A percentile compares a stretch with the other conserved stretches of the same genome.
Evolutionary conservation across 345 rosid genomes (phyloP).

Genomic region (Pistacia atlantica): DNA sequence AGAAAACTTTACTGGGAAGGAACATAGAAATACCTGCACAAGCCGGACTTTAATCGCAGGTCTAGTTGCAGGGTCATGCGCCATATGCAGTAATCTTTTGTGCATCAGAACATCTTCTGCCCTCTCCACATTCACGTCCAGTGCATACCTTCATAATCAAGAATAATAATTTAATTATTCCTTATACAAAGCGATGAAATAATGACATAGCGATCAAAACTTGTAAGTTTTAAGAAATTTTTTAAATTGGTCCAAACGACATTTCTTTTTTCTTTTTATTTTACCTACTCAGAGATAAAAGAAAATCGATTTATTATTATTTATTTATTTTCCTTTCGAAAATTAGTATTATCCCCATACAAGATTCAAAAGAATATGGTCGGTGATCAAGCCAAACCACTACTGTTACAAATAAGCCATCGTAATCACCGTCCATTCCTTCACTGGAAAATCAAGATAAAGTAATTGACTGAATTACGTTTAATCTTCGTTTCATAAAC

Average conservation of each 20-base stretch:
- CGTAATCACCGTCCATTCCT: constrained; percentile 10
- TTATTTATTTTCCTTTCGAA: too few relatives aligned
- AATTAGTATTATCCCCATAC: too few relatives aligned
- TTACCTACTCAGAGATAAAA: too few relatives aligned
- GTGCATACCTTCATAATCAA: constrained; percentile 47
- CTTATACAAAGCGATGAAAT: too few relatives aligned
- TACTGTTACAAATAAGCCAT: constrained; percentile 2
- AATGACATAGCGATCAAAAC: too few relatives aligned
- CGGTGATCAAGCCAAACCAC: not conserved
- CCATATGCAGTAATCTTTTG: constrained; percentile 54
- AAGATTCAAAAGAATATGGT: too few relatives aligned
- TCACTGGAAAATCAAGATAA: not conserved
- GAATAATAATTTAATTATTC: not conserved
- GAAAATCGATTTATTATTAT: too few relatives aligned
- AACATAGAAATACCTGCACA: constrained; percentile 40
- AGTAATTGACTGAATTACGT: not conserved
- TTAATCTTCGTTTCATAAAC: not conserved
- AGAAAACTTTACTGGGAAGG: not conserved
- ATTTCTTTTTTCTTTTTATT: too few relatives aligned
- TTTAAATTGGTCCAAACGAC: too few relatives aligned
- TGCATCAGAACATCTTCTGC: constrained; percentile 71
- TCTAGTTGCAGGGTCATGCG: constrained; percentile 47
- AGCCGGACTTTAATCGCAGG: constrained; percentile 70
- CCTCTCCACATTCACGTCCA: constrained; percentile 65
- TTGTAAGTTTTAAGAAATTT: too few relatives aligned